These are phyloP conservation scores for Lasiosphaeris hirsuta DNA, from an alignment of 495 filamentous ascomycete species.

Conservation along the genomic window DNA sequence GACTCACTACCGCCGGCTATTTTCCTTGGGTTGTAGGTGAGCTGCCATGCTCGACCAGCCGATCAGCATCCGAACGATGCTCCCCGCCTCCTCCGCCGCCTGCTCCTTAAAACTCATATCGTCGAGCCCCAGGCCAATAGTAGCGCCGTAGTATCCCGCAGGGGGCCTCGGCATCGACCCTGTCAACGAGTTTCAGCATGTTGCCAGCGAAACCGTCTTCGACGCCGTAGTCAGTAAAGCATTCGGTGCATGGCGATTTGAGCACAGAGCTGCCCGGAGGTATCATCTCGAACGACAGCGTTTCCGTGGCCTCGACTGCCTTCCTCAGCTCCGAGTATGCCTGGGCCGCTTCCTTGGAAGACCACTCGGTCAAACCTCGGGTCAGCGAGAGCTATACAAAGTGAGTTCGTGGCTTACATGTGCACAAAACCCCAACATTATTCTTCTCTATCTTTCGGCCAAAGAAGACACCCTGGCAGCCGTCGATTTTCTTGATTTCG, in stretches of 20 bases:
- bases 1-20: slow-evolving; percentile 3
- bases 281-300: slow-evolving; percentile 1
- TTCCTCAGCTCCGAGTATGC: not conserved
- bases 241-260: slow-evolving; percentile 19
- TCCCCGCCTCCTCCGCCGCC: too few relatives aligned
- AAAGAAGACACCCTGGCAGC: slow-evolving; percentile 12
- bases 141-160: slow-evolving; percentile 12
- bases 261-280: not conserved
- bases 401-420: slow-evolving; percentile 3
- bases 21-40: too few relatives aligned
- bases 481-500: slow-evolving; percentile 8
- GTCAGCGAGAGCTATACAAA: not conserved
- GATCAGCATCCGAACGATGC: not conserved
- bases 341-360: slow-evolving; percentile 1
- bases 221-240: slow-evolving; percentile 17
- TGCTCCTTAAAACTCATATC: too few relatives aligned
- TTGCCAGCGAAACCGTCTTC: slow-evolving; percentile 20
- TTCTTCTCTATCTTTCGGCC: slow-evolving; percentile 20
- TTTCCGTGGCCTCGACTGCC: not conserved
- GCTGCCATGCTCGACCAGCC: too few relatives aligned
- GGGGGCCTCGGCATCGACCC: slow-evolving; percentile 3
- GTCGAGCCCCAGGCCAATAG: not conserved
- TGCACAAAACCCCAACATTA: slow-evolving; percentile 10
- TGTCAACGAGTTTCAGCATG: slow-evolving; percentile 6
- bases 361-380: slow-evolving; percentile 7